Conservation (phyloP, 2,329 filamentous ascomycete species). For the Neofusicoccum parvum region DNA sequence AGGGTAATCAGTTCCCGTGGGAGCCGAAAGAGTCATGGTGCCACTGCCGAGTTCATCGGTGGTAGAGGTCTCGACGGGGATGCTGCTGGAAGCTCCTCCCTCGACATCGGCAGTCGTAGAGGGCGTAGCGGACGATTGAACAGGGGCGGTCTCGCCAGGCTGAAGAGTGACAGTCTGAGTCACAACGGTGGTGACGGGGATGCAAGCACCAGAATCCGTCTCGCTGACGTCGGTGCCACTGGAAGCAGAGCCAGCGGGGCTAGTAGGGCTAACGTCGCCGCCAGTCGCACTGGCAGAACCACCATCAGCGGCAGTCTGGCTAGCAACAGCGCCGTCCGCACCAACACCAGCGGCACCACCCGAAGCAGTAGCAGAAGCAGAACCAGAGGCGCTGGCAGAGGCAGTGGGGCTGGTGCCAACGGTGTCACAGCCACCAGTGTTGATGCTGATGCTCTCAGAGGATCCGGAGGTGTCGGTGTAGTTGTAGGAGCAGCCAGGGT, state of each 20-base stretch:
- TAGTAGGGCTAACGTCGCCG: neutral
- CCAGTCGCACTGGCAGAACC: neutral
- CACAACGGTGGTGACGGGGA: neutral
- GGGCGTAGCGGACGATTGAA: neutral
- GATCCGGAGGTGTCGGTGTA: constrained; percentile 53
- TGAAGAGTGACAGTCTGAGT: constrained; percentile 10
- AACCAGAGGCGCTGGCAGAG: neutral
- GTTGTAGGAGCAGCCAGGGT: constrained; percentile 53
- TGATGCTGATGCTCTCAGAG: constrained; percentile 50
- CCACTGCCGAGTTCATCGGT: constrained; percentile 6
- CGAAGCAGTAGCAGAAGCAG: neutral
- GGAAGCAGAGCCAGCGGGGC: neutral
- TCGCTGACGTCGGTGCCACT: constrained; percentile 6
- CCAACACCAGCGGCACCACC: too few relatives aligned
- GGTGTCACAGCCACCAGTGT: neutral
- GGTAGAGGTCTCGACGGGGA: neutral
- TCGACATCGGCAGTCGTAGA: neutral
- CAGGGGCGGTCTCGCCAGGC: constrained; percentile 13
- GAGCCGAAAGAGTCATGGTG: neutral
- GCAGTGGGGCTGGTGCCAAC: neutral
- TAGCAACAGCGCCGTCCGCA: neutral
- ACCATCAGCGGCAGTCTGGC: neutral
- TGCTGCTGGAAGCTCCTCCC: neutral
- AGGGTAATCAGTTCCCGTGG: neutral
- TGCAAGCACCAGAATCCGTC: neutral